Evolutionary conservation across 2,329 filamentous ascomycete genomes (phyloP).

Genomic region (Alternaria brassicae): DNA sequence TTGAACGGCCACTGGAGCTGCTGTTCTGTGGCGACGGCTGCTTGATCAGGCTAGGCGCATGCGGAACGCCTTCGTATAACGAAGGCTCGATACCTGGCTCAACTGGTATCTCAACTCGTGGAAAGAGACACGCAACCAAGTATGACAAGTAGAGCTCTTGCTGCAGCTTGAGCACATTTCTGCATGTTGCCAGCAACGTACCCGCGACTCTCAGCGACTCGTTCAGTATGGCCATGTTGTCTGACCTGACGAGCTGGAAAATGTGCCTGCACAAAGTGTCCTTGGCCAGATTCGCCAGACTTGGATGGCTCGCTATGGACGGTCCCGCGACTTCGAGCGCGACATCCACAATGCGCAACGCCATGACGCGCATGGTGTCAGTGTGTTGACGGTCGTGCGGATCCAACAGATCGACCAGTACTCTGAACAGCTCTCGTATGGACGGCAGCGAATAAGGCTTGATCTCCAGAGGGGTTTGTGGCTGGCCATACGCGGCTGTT

Average conservation of each 20-base stretch:
- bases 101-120: conserved; percentile 89
- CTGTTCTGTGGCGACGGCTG: conserved; percentile 70
- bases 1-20: conserved; percentile 76
- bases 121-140: conserved; percentile 90
- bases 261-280: conserved; percentile 92
- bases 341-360: conserved; percentile 93
- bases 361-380: conserved; percentile 97
- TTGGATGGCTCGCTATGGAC: conserved; percentile 91
- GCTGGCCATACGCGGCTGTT: conserved; percentile 51
- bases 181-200: conserved; percentile 88
- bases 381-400: conserved; percentile 92
- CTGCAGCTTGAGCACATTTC: conserved; percentile 89
- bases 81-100: conserved; percentile 90
- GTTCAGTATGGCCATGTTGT: conserved; percentile 93
- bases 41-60: conserved; percentile 86
- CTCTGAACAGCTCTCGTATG: conserved; percentile 91
- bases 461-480: conserved; percentile 63
- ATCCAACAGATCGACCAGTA: conserved; percentile 90
- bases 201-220: conserved; percentile 91
- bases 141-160: conserved; percentile 97
- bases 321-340: conserved; percentile 95
- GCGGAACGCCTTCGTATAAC: conserved; percentile 91
- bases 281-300: conserved; percentile 84
- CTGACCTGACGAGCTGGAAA: conserved; percentile 94
- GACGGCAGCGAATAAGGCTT: conserved; percentile 93